phyloP scores from a whole-genome alignment of 345 rosid genomes.

The Citrus reticulata region DNA sequence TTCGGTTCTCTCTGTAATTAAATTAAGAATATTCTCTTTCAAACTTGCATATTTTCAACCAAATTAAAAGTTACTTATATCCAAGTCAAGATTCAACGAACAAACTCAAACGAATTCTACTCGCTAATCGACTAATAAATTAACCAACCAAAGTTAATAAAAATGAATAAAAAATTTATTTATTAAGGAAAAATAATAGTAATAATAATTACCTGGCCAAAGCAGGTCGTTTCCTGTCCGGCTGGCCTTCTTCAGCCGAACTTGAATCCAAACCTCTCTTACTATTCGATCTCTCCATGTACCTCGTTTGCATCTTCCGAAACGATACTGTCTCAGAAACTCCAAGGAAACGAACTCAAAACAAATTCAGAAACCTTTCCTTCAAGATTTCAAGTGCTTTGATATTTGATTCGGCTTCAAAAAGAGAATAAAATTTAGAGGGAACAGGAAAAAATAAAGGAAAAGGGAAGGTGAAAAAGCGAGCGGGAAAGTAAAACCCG shows the following conservation, averaged over 20 bases:
- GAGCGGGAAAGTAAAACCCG: conserved; percentile 13
- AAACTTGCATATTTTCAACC: not conserved
- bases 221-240: conserved; percentile 89
- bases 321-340: not conserved
- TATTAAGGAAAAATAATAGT: not conserved
- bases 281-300: conserved; percentile 74
- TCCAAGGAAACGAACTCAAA: not conserved
- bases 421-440: not conserved
- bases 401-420: not conserved
- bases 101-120: not conserved
- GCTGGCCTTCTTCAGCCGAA: conserved; percentile 52
- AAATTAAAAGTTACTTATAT: not conserved
- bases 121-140: not conserved
- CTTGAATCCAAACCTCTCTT: conserved; percentile 70
- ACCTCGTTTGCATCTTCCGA: conserved; percentile 64
- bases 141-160: not conserved
- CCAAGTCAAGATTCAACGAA: not conserved
- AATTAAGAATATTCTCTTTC: not conserved
- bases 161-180: not conserved
- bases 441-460: not conserved
- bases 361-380: not conserved
- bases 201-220: conserved; percentile 56
- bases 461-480: not conserved
- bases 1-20: not conserved
- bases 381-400: not conserved